phyloP scores from a whole-genome alignment of 2,329 filamentous ascomycete genomes.

The Ilyonectria mors-panacis region DNA sequence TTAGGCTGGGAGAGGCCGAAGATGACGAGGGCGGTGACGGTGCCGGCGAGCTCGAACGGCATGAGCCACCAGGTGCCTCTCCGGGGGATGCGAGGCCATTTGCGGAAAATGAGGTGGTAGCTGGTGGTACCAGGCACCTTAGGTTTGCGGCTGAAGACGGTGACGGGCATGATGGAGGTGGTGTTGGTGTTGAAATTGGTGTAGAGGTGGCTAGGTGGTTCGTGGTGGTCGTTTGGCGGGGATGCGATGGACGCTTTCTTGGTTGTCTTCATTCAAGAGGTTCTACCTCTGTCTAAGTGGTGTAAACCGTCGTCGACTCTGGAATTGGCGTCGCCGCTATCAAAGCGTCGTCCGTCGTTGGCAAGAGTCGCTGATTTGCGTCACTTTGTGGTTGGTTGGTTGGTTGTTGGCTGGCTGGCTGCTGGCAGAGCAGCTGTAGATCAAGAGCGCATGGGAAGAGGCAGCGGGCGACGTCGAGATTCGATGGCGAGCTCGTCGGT shows the following conservation, averaged over 20 bases:
- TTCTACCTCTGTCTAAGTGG: not conserved
- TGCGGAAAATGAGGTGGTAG: slow-evolving; percentile 72
- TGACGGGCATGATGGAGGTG: slow-evolving; percentile 43
- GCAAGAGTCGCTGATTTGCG: slow-evolving; percentile 4
- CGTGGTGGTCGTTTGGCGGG: slow-evolving; percentile 5
- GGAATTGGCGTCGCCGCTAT: slow-evolving; percentile 19
- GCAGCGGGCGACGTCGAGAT: slow-evolving; percentile 1
- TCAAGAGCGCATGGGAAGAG: slow-evolving; percentile 37
- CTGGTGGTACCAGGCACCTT: slow-evolving; percentile 38
- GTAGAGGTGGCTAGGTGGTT: not conserved
- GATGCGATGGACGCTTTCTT: not conserved
- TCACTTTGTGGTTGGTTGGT: slow-evolving; percentile 16
- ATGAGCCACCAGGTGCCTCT: slow-evolving; percentile 75
- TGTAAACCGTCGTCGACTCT: not conserved
- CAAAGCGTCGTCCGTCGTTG: slow-evolving; percentile 12
- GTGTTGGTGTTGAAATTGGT: slow-evolving; percentile 1
- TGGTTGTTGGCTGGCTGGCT: slow-evolving; percentile 30
- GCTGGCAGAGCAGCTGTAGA: slow-evolving; percentile 40
- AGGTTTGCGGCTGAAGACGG: slow-evolving; percentile 35
- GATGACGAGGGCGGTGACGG: slow-evolving; percentile 77
- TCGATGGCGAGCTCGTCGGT: slow-evolving; percentile 16
- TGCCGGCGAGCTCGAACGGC: slow-evolving; percentile 75
- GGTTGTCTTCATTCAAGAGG: not conserved
- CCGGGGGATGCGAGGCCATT: slow-evolving; percentile 66
- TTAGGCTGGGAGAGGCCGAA: slow-evolving; percentile 82